Evolutionary conservation across 768 basidiomycete genomes (phyloP), one percentile per base, ranked within the genome.

Genomic region (Xerocomellus chrysenteron): DNA sequence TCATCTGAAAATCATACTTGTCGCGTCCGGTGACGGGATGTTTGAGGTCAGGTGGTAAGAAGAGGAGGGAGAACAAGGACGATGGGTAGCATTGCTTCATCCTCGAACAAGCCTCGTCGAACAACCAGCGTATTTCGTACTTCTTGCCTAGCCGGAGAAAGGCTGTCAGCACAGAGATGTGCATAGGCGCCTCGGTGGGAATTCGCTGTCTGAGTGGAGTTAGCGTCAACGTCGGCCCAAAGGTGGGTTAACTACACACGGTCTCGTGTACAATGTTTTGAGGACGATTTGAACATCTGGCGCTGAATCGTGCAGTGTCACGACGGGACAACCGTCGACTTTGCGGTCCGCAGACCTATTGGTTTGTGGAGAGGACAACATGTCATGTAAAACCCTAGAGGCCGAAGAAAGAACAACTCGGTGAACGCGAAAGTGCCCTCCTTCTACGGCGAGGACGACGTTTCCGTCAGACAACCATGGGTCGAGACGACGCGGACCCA

Each of bases 241-340:
- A 30, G 19, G 50, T 35, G 43, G 43, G 48, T 43, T 35, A 19
- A 50, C 44, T 57, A 67, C 65, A 37, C 57, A 67, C 65, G 65
- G 62, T 66, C 47, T 64, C 46, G 42, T 36, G 43, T 66, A 62
- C 46, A 66, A 33, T 0, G 65, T 65, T 42, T 65, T 64, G 44
- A 66, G 65, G 17, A 66, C 59, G 21, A 66, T 66, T 58, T 67
- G 65, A n/a, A 66, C 57, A 30, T 66, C 65, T 42, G 56, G 47
- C 12, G 62, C 59, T 10, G 55, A 41, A 50, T 66, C 65, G 5
- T 64, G 53, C 44, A 66, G 28, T 1, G 57, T 57, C 33, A 66
- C 48, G 44, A 66, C 65, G n/a, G 65, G 57, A 54, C 65, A 66
- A 3, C 65, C 65, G n/a, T 66, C 65, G 13, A 65, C 32, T 43